phyloP scores from a whole-genome alignment of 805 yeast species.

The Suhomyces vadensis region DNA sequence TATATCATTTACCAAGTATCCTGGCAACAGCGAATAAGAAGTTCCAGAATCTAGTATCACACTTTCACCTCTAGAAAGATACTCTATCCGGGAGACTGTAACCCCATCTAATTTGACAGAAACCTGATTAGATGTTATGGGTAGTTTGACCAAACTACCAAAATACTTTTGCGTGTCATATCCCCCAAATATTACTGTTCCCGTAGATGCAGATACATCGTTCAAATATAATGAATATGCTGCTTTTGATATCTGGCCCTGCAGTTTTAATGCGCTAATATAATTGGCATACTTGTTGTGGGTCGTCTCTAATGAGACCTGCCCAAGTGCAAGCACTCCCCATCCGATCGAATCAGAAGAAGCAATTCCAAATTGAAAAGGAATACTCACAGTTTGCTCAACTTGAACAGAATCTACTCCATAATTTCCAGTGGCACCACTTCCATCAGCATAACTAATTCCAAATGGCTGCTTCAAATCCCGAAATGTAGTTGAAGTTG shows the following conservation, averaged over 20 bases:
- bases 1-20: background rate
- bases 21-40: slow-evolving; percentile 7
- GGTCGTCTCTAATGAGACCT: background rate
- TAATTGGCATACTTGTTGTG: slow-evolving; percentile 12
- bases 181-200: slow-evolving; percentile 25
- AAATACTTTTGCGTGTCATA: slow-evolving; percentile 20
- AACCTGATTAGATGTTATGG: background rate
- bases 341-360: background rate
- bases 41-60: slow-evolving; percentile 12
- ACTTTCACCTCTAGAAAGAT: slow-evolving; percentile 1
- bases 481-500: slow-evolving; percentile 11
- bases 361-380: slow-evolving; percentile 11
- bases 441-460: slow-evolving; percentile 8
- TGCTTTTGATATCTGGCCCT: slow-evolving; percentile 12
- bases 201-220: slow-evolving; percentile 6
- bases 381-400: slow-evolving; percentile 6
- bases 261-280: slow-evolving; percentile 11
- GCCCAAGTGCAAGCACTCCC: slow-evolving; percentile 9
- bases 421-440: slow-evolving; percentile 9
- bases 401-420: slow-evolving; percentile 8
- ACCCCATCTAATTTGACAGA: slow-evolving; percentile 7
- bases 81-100: background rate
- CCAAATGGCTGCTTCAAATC: slow-evolving; percentile 6
- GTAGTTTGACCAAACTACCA: slow-evolving; percentile 11
- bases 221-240: slow-evolving; percentile 20